Conservation (phyloP, 352 stramenopile genomes). For the Pythium aquatile region DNA sequence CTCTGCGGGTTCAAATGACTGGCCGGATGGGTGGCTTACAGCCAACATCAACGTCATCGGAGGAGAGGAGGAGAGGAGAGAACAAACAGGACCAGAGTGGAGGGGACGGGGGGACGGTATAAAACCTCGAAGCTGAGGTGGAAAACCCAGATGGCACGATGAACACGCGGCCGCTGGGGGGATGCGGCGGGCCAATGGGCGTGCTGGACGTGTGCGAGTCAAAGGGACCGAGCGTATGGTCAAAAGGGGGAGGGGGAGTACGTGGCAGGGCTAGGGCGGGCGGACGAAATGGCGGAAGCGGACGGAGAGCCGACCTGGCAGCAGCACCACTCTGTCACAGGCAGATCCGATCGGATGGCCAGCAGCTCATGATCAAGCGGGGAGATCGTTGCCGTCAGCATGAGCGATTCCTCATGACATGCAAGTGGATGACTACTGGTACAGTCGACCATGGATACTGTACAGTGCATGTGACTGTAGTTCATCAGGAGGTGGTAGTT, state of each 20-base stretch:
- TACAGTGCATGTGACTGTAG: neutral
- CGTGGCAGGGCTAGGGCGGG: slow-evolving; percentile 18
- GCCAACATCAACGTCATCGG: slow-evolving; percentile 22
- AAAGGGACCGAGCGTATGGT: slow-evolving; percentile 6
- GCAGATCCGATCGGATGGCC: neutral
- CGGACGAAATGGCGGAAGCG: slow-evolving; percentile 16
- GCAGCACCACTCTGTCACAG: neutral
- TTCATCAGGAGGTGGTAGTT: neutral
- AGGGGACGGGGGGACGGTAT: neutral
- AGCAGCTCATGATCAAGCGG: neutral
- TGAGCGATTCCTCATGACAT: too few species aligned
- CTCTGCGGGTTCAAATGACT: neutral
- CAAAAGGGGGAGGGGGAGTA: slow-evolving; percentile 1
- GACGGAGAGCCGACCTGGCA: neutral
- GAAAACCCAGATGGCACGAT: slow-evolving; percentile 9
- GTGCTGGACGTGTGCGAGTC: slow-evolving; percentile 9
- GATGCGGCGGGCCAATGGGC: slow-evolving; percentile 17
- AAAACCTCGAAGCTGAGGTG: slow-evolving; percentile 20
- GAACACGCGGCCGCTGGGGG: slow-evolving; percentile 9
- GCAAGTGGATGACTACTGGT: too few species aligned
- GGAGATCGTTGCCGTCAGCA: neutral
- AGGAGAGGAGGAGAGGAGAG: neutral
- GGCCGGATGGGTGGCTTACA: slow-evolving; percentile 17
- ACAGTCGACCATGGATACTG: neutral
- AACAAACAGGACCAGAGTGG: neutral